These are phyloP conservation scores for Centrapalus pauciflorus DNA, from an alignment of 129 eudicot species.

Conservation along the genomic window DNA sequence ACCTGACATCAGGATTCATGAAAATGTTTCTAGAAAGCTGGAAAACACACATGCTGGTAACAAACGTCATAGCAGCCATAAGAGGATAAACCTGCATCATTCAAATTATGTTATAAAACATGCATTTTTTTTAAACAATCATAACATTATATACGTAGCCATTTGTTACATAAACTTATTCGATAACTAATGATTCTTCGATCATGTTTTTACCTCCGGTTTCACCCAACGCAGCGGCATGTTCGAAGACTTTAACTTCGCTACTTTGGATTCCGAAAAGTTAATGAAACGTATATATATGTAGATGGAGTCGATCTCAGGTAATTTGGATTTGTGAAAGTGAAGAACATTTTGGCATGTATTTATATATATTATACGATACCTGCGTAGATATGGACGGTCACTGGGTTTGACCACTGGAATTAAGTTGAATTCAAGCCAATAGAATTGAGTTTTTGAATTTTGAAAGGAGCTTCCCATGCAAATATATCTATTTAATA, in stretches of 20 bases:
- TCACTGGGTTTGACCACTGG: slow-evolving; percentile 35
- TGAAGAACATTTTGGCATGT: not conserved
- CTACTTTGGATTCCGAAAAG: not conserved
- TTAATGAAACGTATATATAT: not conserved
- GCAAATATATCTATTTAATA: no score
- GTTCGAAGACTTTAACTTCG: not conserved
- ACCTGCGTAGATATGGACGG: not conserved
- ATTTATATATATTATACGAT: slow-evolving; percentile 8
- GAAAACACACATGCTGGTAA: slow-evolving; percentile 69
- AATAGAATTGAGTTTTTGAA: slow-evolving; percentile 19
- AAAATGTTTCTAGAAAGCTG: slow-evolving; percentile 80
- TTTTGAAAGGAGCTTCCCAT: no score
- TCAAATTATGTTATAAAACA: not conserved
- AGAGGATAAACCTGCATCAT: slow-evolving; percentile 75
- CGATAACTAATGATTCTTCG: no score
- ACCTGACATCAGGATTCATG: slow-evolving; percentile 93
- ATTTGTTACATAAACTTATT: not conserved
- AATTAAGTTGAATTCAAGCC: slow-evolving; percentile 17
- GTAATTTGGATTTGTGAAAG: slow-evolving; percentile 2
- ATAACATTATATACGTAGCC: no score
- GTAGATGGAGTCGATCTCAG: slow-evolving; percentile 5
- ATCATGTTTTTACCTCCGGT: slow-evolving; percentile 63
- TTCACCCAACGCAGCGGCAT: slow-evolving; percentile 86
- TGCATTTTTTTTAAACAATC: not conserved
- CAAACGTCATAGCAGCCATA: slow-evolving; percentile 91